Evolutionary conservation across 2,329 filamentous ascomycete species (phyloP), one percentile per base, ranked within the genome.

Genomic region (Xylaria sp.): DNA sequence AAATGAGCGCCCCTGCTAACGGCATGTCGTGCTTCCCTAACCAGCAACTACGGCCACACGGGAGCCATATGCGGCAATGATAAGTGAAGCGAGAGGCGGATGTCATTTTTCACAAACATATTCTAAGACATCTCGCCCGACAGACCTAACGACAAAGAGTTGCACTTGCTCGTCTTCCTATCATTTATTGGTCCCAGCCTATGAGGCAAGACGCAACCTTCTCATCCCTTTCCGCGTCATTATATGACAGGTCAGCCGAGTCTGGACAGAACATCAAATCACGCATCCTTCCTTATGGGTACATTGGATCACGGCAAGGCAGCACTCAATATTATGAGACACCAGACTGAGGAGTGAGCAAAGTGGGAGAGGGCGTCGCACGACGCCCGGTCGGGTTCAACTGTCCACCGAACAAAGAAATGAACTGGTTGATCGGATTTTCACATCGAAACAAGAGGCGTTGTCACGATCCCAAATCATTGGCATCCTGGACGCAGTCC

Each of bases 191-290:
- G 40, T 37, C n/a, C 16, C 10, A 25, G 40, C 55, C 18, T 42
- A 50, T 61, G 48, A 66, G 27, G 27, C 27, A 27, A 27, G 50
- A 61, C 48, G 50, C 37, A 42, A 29, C 57, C 63, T 60, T n/a
- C 48, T 21, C 13, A 27, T 42, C 42, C 40, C 40, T 23, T 12
- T 23, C n/a, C 2, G 21, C 32, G 44, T 13, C 37, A 40, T 25
- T 60, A 51, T 16, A 42, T 65, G 35, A 65, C 23, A 54, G 13
- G 47, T 59, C 37, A 47, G 25, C 48, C 29, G n/a, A 32, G 5
- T 13, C 16, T 12, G 16, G 37, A 40, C 37, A 5, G 9, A 5
- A 12, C 44, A 48, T 48, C 13, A n/a, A 35, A 29, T 21, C 16
- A 48, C 21, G 27, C 47, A 16, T 29, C 54, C 16, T 23, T 54